Evolutionary conservation across 2,329 filamentous ascomycete genomes (phyloP).

Genomic region (Ilyonectria sp.): DNA sequence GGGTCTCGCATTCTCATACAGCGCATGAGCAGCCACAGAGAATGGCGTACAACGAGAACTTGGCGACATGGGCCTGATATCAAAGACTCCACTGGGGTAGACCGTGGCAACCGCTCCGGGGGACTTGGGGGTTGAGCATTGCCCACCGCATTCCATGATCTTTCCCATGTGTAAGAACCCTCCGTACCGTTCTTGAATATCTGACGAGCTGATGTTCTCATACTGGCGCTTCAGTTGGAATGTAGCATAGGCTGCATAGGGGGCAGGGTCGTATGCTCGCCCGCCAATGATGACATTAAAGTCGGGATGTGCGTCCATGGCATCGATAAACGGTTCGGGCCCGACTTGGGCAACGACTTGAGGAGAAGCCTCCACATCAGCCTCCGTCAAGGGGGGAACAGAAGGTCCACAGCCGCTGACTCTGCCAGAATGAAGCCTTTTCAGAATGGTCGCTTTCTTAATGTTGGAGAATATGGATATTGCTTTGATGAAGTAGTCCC

Average conservation of each 20-base stretch:
- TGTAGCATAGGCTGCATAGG: constrained; percentile 54
- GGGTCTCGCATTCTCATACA: constrained; percentile 69
- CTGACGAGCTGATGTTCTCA: background rate
- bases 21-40: constrained; percentile 66
- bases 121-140: constrained; percentile 64
- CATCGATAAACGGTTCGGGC: constrained; percentile 60
- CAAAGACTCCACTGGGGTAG: constrained; percentile 59
- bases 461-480: constrained; percentile 58
- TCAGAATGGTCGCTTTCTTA: constrained; percentile 50
- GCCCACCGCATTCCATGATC: constrained; percentile 67
- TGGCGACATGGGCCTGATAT: constrained; percentile 60
- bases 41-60: constrained; percentile 60
- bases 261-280: constrained; percentile 58
- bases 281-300: constrained; percentile 66
- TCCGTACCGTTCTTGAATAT: constrained; percentile 44
- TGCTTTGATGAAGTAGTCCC: constrained; percentile 49
- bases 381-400: constrained; percentile 56
- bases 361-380: constrained; percentile 55
- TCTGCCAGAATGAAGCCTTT: constrained; percentile 48
- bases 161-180: constrained; percentile 67
- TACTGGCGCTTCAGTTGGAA: constrained; percentile 34
- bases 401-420: constrained; percentile 57
- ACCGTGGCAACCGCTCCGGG: constrained; percentile 59
- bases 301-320: constrained; percentile 58
- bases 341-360: constrained; percentile 63